These are phyloP conservation scores for Phlebopus sp. DNA, from an alignment of 1,284 basidiomycete species.

Conservation along the genomic window DNA sequence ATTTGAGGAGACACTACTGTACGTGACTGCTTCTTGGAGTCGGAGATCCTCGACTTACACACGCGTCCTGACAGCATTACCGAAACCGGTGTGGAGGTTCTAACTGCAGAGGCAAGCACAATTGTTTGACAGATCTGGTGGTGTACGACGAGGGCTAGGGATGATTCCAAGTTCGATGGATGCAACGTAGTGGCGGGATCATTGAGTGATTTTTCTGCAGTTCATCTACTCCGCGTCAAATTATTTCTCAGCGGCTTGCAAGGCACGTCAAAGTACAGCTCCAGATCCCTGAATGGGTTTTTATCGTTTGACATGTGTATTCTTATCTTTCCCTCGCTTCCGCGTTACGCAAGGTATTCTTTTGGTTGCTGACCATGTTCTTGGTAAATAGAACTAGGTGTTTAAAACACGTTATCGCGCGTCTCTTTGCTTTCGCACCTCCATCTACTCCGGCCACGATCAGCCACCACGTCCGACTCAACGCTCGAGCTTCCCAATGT, in stretches of 20 bases:
- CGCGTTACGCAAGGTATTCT: constrained; percentile 25
- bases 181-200: constrained; percentile 17
- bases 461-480: constrained; percentile 6
- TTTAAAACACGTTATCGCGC: constrained; percentile 28
- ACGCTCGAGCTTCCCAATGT: constrained; percentile 21
- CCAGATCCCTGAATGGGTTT: constrained; percentile 10
- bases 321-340: constrained; percentile 27
- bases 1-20: constrained; percentile 94
- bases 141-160: constrained; percentile 12
- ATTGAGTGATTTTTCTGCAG: constrained; percentile 3
- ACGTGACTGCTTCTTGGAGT: constrained; percentile 32
- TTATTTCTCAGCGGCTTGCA: constrained; percentile 16
- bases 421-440: constrained; percentile 26
- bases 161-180: constrained; percentile 18
- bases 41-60: constrained; percentile 13
- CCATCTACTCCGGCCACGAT: constrained; percentile 11
- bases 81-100: constrained; percentile 85
- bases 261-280: constrained; percentile 24
- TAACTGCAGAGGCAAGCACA: constrained; percentile 64
- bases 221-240: constrained; percentile 15
- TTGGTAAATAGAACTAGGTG: constrained; percentile 27
- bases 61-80: constrained; percentile 65
- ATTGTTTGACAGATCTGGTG: constrained; percentile 28
- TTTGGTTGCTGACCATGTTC: constrained; percentile 24
- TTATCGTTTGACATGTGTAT: constrained; percentile 30